Evolutionary conservation across 768 basidiomycete genomes (phyloP).

Genomic region (Crepidotus variabilis): DNA sequence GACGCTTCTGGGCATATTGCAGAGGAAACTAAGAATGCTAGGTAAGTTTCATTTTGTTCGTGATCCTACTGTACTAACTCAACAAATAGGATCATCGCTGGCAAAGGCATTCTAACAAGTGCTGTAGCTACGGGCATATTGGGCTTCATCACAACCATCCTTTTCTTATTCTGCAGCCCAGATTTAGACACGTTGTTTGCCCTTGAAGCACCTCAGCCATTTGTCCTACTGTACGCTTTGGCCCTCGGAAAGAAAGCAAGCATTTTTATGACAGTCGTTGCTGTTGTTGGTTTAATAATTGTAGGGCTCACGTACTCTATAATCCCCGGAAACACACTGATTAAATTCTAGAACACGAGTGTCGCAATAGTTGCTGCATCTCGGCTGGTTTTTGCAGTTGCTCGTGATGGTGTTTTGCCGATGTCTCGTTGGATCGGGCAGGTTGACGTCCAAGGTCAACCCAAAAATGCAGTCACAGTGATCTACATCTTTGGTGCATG

Average conservation of each 20-base stretch:
- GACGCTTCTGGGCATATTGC: constrained; percentile 87
- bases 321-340: not conserved
- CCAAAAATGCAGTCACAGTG: constrained; percentile 81
- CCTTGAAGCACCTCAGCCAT: constrained; percentile 84
- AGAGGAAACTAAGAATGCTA: constrained; percentile 85
- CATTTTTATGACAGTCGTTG: constrained; percentile 85
- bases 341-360: constrained; percentile 66
- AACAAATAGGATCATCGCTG: constrained; percentile 65
- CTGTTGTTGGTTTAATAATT: constrained; percentile 80
- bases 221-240: constrained; percentile 82
- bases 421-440: constrained; percentile 78
- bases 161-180: constrained; percentile 84
- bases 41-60: constrained; percentile 26
- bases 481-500: constrained; percentile 75
- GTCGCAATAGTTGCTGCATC: constrained; percentile 87
- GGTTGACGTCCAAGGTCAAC: constrained; percentile 70
- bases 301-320: constrained; percentile 35
- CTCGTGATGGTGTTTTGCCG: constrained; percentile 91
- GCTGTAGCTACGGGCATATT: constrained; percentile 74
- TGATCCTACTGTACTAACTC: not conserved
- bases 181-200: constrained; percentile 73
- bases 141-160: constrained; percentile 75
- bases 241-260: constrained; percentile 78
- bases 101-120: constrained; percentile 77
- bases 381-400: constrained; percentile 86